A percentile compares a stretch with the other conserved stretches of the same genome.
phyloP scores from a whole-genome alignment of 345 rosid species.

The Acer campestre region DNA sequence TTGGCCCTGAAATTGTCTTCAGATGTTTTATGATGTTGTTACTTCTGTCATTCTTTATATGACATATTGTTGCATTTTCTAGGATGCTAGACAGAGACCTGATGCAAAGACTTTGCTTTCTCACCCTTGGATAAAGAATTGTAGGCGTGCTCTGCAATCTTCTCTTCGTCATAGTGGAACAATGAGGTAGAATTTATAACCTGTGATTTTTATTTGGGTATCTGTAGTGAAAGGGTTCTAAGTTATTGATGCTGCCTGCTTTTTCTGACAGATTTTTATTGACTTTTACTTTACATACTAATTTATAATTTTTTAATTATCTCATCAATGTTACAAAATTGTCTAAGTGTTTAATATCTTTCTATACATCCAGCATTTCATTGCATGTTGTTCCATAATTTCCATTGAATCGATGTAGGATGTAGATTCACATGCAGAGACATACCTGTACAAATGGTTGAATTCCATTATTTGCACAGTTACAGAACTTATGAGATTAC shows the following conservation, averaged over 20 bases:
- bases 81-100: conserved; percentile 99
- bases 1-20: not conserved
- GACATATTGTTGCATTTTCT: conserved; percentile 28
- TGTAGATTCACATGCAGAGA: not conserved
- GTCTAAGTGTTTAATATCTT: not conserved
- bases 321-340: not conserved
- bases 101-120: conserved; percentile 99
- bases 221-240: not conserved
- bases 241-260: not conserved
- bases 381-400: not conserved
- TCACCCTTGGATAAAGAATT: conserved; percentile 97
- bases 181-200: conserved; percentile 50
- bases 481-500: not conserved
- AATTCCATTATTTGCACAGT: not conserved
- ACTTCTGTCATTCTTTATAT: conserved; percentile 11
- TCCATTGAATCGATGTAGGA: not conserved
- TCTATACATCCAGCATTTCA: not conserved
- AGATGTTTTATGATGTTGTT: conserved; percentile 9
- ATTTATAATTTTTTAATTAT: not conserved
- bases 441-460: not conserved
- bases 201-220: not conserved
- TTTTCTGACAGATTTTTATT: not conserved
- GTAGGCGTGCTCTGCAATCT: conserved; percentile 85
- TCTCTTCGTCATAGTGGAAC: conserved; percentile 84
- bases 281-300: not conserved